These are phyloP conservation scores for Isabelozyma rhagii DNA, from an alignment of 805 yeast genomes.

Conservation along the genomic window DNA sequence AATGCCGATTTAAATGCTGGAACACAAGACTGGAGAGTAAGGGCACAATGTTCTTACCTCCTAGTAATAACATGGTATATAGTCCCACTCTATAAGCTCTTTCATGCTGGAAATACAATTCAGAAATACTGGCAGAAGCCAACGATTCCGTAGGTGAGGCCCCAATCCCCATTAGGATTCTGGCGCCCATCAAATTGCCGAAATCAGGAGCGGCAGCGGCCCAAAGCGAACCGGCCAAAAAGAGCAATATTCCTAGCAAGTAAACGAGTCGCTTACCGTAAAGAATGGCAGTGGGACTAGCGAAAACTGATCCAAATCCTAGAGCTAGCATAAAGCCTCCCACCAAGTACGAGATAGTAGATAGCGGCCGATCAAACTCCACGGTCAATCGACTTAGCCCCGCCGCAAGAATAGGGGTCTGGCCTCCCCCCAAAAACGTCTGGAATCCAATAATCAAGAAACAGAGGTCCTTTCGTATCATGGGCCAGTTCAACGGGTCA, in stretches of 20 bases:
- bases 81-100: conserved; percentile 59
- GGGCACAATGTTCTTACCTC: conserved; percentile 61
- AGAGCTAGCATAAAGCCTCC: conserved; percentile 58
- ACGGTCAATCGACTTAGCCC: conserved; percentile 41
- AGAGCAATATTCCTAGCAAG: conserved; percentile 43
- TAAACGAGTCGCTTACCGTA: conserved; percentile 60
- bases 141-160: conserved; percentile 59
- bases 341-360: conserved; percentile 49
- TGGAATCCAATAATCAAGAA: conserved; percentile 52
- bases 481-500: conserved; percentile 67
- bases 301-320: conserved; percentile 56
- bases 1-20: conserved; percentile 47
- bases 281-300: conserved; percentile 55
- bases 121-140: conserved; percentile 60
- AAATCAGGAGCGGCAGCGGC: conserved; percentile 49
- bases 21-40: conserved; percentile 53
- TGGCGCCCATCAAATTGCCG: conserved; percentile 53
- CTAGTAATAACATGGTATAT: conserved; percentile 55
- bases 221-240: conserved; percentile 52
- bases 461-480: conserved; percentile 55
- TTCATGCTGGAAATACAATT: conserved; percentile 58
- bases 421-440: conserved; percentile 61
- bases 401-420: conserved; percentile 58
- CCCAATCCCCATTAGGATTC: conserved; percentile 58
- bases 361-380: conserved; percentile 42